phyloP scores from a whole-genome alignment of 1,139 yeast species.

The Candida mesenterica region DNA sequence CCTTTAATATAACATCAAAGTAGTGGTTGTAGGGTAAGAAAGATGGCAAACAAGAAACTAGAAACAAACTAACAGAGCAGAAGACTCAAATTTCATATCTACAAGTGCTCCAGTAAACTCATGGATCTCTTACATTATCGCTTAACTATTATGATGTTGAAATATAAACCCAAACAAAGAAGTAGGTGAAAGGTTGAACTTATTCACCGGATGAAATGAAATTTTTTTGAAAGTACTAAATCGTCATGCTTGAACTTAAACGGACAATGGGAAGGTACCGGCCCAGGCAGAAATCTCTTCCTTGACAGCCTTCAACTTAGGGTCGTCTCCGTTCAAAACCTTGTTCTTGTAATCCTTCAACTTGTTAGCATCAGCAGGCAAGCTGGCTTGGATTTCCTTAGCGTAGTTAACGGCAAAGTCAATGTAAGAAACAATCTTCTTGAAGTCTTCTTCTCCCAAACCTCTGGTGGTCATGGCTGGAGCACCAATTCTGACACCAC shows the following conservation, averaged over 20 bases:
- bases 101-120: too few relatives aligned
- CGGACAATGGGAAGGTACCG: conserved; percentile 90
- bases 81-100: too few relatives aligned
- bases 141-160: conserved; percentile 6
- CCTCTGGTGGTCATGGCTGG: conserved; percentile 99
- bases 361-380: conserved; percentile 87
- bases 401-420: conserved; percentile 83
- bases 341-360: conserved; percentile 89
- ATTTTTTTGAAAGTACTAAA: background rate
- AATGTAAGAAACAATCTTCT: conserved; percentile 77
- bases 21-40: too few relatives aligned
- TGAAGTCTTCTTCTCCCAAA: conserved; percentile 82
- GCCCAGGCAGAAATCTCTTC: conserved; percentile 89
- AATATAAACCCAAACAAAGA: conserved; percentile 6
- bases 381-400: conserved; percentile 64
- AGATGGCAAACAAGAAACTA: too few relatives aligned
- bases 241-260: conserved; percentile 29
- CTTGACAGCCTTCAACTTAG: conserved; percentile 61
- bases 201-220: conserved; percentile 6
- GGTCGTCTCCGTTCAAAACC: conserved; percentile 68
- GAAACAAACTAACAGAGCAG: too few relatives aligned
- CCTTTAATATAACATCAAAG: too few relatives aligned
- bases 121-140: background rate
- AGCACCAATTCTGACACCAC: conserved; percentile 97
- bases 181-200: conserved; percentile 4